Evolutionary conservation across 805 yeast species (phyloP).

Genomic region (Pichia gijzeniarum): DNA sequence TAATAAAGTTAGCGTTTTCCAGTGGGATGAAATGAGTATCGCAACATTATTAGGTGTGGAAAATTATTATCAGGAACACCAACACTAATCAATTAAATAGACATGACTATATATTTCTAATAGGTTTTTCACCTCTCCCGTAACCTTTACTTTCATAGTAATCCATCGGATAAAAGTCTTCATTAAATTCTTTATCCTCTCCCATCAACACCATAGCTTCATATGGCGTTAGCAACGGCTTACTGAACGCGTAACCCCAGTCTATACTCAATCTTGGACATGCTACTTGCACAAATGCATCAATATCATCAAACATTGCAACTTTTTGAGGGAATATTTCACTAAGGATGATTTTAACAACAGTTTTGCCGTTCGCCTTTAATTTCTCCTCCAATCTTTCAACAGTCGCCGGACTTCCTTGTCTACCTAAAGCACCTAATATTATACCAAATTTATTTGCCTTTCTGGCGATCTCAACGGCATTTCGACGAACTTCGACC

Average conservation of each 20-base stretch:
- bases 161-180: conserved; percentile 86
- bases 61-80: conserved; percentile 21
- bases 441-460: conserved; percentile 76
- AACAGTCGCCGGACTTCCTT: conserved; percentile 80
- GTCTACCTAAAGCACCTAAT: conserved; percentile 91
- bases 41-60: conserved; percentile 71
- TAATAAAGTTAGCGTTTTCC: conserved; percentile 29
- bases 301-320: conserved; percentile 87
- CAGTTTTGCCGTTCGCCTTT: conserved; percentile 49
- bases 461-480: conserved; percentile 53
- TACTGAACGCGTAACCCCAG: conserved; percentile 97
- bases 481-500: conserved; percentile 65
- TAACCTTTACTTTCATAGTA: conserved; percentile 86
- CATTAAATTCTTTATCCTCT: conserved; percentile 59
- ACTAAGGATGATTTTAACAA: conserved; percentile 76
- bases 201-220: conserved; percentile 89
- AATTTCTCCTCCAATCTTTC: conserved; percentile 56
- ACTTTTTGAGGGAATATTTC: conserved; percentile 92
- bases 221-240: conserved; percentile 90
- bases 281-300: conserved; percentile 95
- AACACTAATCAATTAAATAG: background rate
- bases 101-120: conserved; percentile 22
- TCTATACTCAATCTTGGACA: conserved; percentile 95
- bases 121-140: conserved; percentile 78
- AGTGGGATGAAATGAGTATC: conserved; percentile 54